Evolutionary conservation across 441 rosid genomes (phyloP).

Genomic region (Pelargonium cotyledonis): DNA sequence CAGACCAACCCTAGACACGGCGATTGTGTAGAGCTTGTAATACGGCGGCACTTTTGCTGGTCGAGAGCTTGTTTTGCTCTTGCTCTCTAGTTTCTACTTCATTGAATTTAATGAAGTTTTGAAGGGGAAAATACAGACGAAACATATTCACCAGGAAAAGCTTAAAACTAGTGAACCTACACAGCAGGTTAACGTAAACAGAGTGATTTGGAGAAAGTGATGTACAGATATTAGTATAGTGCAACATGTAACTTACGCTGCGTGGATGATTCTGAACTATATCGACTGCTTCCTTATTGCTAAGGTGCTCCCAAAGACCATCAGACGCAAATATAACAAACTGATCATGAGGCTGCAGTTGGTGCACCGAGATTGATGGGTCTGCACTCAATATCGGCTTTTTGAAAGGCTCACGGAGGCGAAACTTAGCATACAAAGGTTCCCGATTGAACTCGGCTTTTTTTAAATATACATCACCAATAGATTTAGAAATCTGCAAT

Average conservation of each 20-base stretch:
- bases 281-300: slow-evolving; percentile 90
- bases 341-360: slow-evolving; percentile 60
- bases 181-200: neutral
- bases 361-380: slow-evolving; percentile 61
- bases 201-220: neutral
- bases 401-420: slow-evolving; percentile 67
- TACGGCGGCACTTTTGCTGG: no score
- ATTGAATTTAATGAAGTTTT: no score
- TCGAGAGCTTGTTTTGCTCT: no score
- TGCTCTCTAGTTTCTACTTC: no score
- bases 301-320: slow-evolving; percentile 96
- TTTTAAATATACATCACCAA: slow-evolving; percentile 88
- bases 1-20: no score
- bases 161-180: slow-evolving; percentile 1
- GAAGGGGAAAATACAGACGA: neutral
- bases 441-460: slow-evolving; percentile 88
- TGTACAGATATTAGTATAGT: slow-evolving; percentile 1
- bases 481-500: slow-evolving; percentile 75
- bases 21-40: no score
- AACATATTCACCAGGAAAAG: neutral
- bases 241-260: slow-evolving; percentile 39
- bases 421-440: slow-evolving; percentile 62
- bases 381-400: slow-evolving; percentile 79
- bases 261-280: slow-evolving; percentile 65
- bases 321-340: slow-evolving; percentile 88